phyloP scores from a whole-genome alignment of 2,329 filamentous ascomycete species.

The Fusarium transvaalense region DNA sequence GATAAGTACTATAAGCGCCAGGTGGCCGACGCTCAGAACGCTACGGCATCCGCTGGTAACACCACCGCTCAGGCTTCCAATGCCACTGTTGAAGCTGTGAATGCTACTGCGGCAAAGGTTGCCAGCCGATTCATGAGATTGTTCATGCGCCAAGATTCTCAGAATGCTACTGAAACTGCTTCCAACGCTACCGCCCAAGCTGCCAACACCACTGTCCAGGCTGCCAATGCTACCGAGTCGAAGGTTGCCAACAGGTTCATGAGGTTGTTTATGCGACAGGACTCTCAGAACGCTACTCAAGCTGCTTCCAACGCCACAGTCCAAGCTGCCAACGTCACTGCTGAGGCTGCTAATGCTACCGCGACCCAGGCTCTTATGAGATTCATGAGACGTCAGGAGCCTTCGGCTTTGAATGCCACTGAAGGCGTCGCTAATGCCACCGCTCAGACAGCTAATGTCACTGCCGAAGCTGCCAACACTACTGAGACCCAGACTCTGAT shows the following conservation, averaged over 20 bases:
- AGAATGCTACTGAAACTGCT: background rate
- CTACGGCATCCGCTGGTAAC: background rate
- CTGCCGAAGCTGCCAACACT: background rate
- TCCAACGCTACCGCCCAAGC: background rate
- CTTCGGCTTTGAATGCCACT: too few relatives aligned
- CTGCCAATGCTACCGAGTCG: background rate
- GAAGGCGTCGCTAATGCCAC: too few relatives aligned
- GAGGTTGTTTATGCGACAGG: background rate
- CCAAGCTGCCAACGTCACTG: background rate
- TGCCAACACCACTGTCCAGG: background rate
- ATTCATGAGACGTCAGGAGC: too few relatives aligned
- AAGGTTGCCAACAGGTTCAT: too few relatives aligned
- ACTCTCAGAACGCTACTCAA: too few relatives aligned
- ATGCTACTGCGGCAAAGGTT: background rate
- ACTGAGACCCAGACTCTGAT: constrained; percentile 1
- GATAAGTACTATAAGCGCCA: background rate
- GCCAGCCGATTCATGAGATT: background rate
- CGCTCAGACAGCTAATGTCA: background rate
- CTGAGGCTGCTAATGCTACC: background rate
- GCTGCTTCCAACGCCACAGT: too few relatives aligned
- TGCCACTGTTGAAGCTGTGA: background rate
- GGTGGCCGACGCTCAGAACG: background rate
- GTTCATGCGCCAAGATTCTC: background rate
- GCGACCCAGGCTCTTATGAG: background rate
- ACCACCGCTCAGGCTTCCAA: background rate